phyloP scores from a whole-genome alignment of 306 rosid species.

The Benincasa hispida region DNA sequence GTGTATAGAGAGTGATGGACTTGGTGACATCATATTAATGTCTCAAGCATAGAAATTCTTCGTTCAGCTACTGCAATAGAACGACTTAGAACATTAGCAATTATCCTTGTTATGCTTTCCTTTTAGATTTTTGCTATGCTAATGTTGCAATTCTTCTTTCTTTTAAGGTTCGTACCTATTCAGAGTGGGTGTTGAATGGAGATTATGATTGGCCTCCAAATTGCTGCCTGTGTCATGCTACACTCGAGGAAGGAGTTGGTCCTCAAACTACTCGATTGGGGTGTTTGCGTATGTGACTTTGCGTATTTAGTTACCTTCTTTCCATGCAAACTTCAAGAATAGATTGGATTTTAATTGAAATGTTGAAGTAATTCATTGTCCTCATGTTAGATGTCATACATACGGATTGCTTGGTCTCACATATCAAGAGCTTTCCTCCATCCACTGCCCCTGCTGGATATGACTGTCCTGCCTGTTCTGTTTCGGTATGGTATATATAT shows the following conservation, averaged over 20 bases:
- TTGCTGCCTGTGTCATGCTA: constrained; percentile 72
- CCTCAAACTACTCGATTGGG: constrained; percentile 82
- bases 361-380: constrained; percentile 13
- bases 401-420: constrained; percentile 80
- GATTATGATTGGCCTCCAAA: constrained; percentile 96
- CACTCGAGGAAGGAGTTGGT: constrained; percentile 54
- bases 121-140: neutral
- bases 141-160: constrained; percentile 14
- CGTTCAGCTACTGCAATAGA: neutral
- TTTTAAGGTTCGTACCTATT: constrained; percentile 70
- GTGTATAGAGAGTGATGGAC: neutral
- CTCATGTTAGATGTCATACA: constrained; percentile 61
- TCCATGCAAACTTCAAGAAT: neutral
- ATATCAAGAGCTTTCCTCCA: constrained; percentile 83
- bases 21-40: neutral
- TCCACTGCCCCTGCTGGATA: constrained; percentile 99
- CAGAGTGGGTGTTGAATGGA: constrained; percentile 97
- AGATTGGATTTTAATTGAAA: constrained; percentile 3
- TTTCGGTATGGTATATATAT: constrained; percentile 41
- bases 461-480: constrained; percentile 82
- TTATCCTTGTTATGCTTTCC: neutral
- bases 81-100: neutral
- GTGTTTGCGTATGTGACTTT: constrained; percentile 82
- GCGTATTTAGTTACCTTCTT: constrained; percentile 11
- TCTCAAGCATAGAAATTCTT: neutral